Evolutionary conservation across 768 basidiomycete genomes (phyloP), one percentile per base, ranked within the genome.

Genomic region (Lactarius hengduanensis): DNA sequence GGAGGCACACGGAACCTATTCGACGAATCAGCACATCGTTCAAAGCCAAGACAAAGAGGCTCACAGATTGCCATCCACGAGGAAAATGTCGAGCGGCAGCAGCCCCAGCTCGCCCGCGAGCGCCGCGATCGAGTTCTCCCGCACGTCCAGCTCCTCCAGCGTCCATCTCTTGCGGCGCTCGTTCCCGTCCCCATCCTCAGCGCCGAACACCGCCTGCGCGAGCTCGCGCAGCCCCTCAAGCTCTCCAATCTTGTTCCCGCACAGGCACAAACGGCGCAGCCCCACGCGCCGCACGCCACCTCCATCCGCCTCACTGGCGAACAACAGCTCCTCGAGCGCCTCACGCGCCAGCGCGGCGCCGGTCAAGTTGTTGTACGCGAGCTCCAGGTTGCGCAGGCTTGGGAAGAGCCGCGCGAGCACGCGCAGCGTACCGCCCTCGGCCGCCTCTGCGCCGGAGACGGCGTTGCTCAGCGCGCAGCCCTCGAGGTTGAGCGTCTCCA

Each of bases 11-110:
- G 88, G 80, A 94, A 94, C 16, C 91, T 92, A 59, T 53, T 4
- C 64, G 38, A 47, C 8, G 32, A 47, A 58, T 40, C 43, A 55
- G 55, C 67, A 10, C 40, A 32, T 32, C 32, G 32, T 6, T 40
- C 53, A 41, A 55, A 20, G n/a, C 20, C 13, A 1, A 57, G 55
- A 8, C n/a, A 20, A 36, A 58, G 2, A 36, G 8, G 84, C 89
- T 80, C 74, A 92, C 91, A 81, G 78, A 76, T 94, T 94, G 20
- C 92, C 91, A 71, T 94, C 92, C 41, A 94, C 92, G 70, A 92
- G 76, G 65, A 94, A 86, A 9, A 92, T 87, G 59, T 94, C 92
- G 71, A 94, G 74, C 18, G 91, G 88, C 61, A 94, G 74, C 65
- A 92, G 74, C 32, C 92, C 92, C 57, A 94, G 75, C 73, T 88